Evolutionary conservation across 768 basidiomycete species (phyloP).

Genomic region (Russula sp.): DNA sequence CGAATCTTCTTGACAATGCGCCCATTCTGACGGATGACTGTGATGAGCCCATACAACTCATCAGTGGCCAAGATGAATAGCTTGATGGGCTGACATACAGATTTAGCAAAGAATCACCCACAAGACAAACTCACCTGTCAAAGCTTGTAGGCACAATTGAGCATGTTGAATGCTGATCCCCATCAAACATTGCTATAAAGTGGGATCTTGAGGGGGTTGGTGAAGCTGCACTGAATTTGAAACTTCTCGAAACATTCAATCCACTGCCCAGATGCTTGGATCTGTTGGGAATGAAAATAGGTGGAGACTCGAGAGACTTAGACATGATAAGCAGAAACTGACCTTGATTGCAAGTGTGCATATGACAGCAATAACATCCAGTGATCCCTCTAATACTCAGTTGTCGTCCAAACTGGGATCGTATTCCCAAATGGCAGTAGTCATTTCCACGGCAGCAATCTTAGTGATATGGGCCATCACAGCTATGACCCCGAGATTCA

Average conservation of each 20-base stretch:
- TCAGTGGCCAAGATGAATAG: not conserved
- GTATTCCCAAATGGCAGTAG: constrained; percentile 6
- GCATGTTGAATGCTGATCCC: not conserved
- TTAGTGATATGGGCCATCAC: constrained; percentile 2
- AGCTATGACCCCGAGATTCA: not conserved
- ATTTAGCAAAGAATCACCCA: too few species aligned
- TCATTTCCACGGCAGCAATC: not conserved
- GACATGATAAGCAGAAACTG: not conserved
- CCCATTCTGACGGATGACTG: not conserved
- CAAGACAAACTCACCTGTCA: not conserved
- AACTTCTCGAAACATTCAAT: too few species aligned
- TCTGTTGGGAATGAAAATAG: not conserved
- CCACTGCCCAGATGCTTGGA: too few species aligned
- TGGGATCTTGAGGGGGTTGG: not conserved
- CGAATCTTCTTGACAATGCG: not conserved
- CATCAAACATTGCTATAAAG: not conserved
- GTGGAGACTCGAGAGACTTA: not conserved
- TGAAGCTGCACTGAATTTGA: too few species aligned
- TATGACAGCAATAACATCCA: not conserved
- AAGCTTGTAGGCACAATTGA: not conserved
- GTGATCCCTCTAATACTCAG: not conserved
- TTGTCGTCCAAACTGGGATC: not conserved
- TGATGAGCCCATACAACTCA: not conserved
- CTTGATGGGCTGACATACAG: not conserved
- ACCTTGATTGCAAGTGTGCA: not conserved